phyloP scores from a whole-genome alignment of 768 basidiomycete species.

The Russula abietina region DNA sequence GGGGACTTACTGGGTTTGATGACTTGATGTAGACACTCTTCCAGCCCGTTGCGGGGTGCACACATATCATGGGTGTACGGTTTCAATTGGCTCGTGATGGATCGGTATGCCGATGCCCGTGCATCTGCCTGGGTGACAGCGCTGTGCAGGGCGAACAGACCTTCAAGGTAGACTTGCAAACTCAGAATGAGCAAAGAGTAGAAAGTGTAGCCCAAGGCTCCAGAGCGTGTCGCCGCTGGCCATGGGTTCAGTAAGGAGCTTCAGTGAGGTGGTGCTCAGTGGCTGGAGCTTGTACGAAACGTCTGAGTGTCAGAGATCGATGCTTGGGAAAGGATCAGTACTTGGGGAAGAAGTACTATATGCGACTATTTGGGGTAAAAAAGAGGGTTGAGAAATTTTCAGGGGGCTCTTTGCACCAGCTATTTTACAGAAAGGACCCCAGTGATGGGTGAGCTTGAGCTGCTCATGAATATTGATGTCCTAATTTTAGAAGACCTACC shows the following conservation, averaged over 20 bases:
- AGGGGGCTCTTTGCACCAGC: slow-evolving; percentile 6
- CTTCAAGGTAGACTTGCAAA: slow-evolving; percentile 53
- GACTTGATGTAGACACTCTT: slow-evolving; percentile 77
- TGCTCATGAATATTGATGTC: slow-evolving; percentile 62
- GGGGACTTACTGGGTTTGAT: slow-evolving; percentile 59
- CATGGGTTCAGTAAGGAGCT: slow-evolving; percentile 63
- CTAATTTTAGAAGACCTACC: slow-evolving; percentile 77
- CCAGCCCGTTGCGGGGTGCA: slow-evolving; percentile 80
- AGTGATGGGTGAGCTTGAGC: no score
- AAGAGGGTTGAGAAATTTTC: not conserved
- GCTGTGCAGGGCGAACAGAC: slow-evolving; percentile 52
- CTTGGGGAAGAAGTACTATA: slow-evolving; percentile 62
- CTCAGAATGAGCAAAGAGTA: slow-evolving; percentile 53
- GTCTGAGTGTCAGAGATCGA: slow-evolving; percentile 81
- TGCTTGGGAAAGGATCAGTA: slow-evolving; percentile 62
- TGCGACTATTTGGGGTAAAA: slow-evolving; percentile 43
- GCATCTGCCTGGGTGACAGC: slow-evolving; percentile 42
- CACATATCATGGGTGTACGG: slow-evolving; percentile 73
- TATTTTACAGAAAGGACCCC: slow-evolving; percentile 49
- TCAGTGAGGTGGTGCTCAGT: slow-evolving; percentile 73
- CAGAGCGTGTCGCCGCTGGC: slow-evolving; percentile 38
- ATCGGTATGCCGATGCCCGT: slow-evolving; percentile 12
- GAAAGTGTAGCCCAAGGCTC: slow-evolving; percentile 44
- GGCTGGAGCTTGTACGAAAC: slow-evolving; percentile 79
- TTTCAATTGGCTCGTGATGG: slow-evolving; percentile 22